Evolutionary conservation across 2,329 filamentous ascomycete genomes (phyloP), one percentile per base, ranked within the genome.

Genomic region (Penicillium hesseltinei): DNA sequence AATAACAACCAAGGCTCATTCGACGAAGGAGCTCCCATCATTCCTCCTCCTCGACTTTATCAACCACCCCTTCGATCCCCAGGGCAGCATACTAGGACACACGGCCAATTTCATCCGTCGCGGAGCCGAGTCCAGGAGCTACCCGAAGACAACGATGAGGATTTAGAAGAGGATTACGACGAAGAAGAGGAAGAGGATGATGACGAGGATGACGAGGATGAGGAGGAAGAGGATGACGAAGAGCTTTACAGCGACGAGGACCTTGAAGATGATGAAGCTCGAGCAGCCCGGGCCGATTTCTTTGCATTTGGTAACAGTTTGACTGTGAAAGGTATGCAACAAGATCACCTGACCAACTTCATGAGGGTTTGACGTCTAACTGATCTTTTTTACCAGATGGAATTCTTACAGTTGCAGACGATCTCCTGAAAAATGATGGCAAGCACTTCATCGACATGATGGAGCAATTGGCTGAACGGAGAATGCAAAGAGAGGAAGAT

Each of bases 371-470:
- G 47, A 46, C 60, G 66, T 72, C 74, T 78, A 70, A 75, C 71
- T 77, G 63, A 71, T 73, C 73, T 11, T 36, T 25, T 70, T 73
- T 73, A 66, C 62, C 69, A 81, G 92, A 94, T 81, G 95, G 94
- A 73, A 97, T 99, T 77, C 87, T 99, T 74, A 99, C 94, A 65
- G 94, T 99, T 71, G 94, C 94, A 75, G 94, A 99, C 81, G 94
- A 99, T 78, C 83, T 99, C 64, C 84, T 99, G 62, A 97, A 97
- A 77, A 99, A 99, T 77, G 94, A 99, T 76, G 94, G 94, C 70
- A 96, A 96, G 77, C 96, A 96, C 72, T 99, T 99, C 79, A 99
- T 99, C 77, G 94, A 99, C 75, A 99, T 99, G 94, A 99, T 99
- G 94, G 94, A 99, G 76, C 93, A 97, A 78, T 84, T 99, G 68